These are phyloP conservation scores for Trichoderma sp. DNA, from an alignment of 2,329 filamentous ascomycete species.

Conservation along the genomic window DNA sequence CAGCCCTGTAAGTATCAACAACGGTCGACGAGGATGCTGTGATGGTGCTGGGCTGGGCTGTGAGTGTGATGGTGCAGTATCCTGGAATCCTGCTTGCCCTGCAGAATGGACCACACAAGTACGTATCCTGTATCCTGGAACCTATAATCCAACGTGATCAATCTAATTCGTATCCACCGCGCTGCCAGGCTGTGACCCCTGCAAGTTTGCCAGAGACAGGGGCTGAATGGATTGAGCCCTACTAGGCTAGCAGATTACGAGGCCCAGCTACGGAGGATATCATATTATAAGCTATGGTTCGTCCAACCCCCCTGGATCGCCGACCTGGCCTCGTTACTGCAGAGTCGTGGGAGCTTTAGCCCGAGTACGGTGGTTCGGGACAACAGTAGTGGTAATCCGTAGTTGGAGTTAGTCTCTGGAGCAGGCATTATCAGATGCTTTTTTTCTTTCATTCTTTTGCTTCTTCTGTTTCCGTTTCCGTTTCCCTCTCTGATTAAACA, in stretches of 20 bases:
- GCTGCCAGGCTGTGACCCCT: neutral
- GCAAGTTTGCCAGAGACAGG: neutral
- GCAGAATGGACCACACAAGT: no score
- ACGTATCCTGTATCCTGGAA: neutral
- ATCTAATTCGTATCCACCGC: neutral
- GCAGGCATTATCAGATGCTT: neutral
- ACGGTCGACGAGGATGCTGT: neutral
- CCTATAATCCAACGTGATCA: slow-evolving; percentile 9
- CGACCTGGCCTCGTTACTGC: neutral
- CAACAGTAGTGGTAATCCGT: neutral
- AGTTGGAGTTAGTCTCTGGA: neutral
- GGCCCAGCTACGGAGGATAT: neutral
- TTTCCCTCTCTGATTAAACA: neutral
- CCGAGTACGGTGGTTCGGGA: neutral
- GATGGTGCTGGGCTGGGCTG: neutral
- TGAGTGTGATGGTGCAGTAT: neutral
- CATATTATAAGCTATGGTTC: neutral
- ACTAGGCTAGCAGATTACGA: neutral
- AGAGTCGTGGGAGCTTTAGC: neutral
- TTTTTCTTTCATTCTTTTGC: neutral
- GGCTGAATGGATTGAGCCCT: neutral
- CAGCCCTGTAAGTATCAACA: neutral
- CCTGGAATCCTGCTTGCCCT: neutral
- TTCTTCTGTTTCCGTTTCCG: neutral
- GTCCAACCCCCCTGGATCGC: neutral